phyloP scores from a whole-genome alignment of 2,329 filamentous ascomycete species.

The Ilyonectria mors-panacis region DNA sequence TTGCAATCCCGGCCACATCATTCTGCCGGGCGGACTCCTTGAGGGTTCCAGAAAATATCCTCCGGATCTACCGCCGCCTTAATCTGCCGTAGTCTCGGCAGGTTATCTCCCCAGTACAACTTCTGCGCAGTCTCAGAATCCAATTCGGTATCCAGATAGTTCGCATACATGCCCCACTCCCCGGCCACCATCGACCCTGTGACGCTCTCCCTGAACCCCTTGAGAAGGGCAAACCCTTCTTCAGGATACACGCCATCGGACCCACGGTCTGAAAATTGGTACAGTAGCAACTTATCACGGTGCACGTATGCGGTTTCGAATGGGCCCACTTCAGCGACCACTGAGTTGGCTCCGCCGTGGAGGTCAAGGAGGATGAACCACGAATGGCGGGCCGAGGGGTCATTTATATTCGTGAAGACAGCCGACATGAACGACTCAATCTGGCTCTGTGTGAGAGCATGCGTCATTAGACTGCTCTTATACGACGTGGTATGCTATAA shows the following conservation, averaged over 20 bases:
- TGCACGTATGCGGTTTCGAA: constrained; percentile 56
- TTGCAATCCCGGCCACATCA: neutral
- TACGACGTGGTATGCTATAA: constrained; percentile 50
- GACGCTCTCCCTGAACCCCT: constrained; percentile 53
- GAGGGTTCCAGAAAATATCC: constrained; percentile 59
- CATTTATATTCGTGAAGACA: constrained; percentile 38
- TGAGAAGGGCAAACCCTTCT: constrained; percentile 53
- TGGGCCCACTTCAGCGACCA: constrained; percentile 48
- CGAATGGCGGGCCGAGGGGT: constrained; percentile 29
- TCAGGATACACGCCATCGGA: constrained; percentile 48
- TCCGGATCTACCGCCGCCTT: constrained; percentile 56
- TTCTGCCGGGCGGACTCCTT: constrained; percentile 44
- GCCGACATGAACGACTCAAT: constrained; percentile 41
- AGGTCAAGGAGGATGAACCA: constrained; percentile 50
- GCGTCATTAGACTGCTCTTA: constrained; percentile 49
- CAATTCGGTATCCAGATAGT: constrained; percentile 58
- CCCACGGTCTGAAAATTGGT: constrained; percentile 63
- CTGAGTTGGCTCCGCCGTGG: constrained; percentile 55
- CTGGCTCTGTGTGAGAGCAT: constrained; percentile 41
- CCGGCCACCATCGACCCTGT: constrained; percentile 47
- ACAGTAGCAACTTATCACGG: constrained; percentile 64
- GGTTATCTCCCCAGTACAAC: constrained; percentile 56
- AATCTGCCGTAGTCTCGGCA: constrained; percentile 51
- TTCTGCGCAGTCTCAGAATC: constrained; percentile 51
- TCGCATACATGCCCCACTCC: constrained; percentile 59